phyloP scores from a whole-genome alignment of 2,329 filamentous ascomycete species.

The Talaromyces sp. region DNA sequence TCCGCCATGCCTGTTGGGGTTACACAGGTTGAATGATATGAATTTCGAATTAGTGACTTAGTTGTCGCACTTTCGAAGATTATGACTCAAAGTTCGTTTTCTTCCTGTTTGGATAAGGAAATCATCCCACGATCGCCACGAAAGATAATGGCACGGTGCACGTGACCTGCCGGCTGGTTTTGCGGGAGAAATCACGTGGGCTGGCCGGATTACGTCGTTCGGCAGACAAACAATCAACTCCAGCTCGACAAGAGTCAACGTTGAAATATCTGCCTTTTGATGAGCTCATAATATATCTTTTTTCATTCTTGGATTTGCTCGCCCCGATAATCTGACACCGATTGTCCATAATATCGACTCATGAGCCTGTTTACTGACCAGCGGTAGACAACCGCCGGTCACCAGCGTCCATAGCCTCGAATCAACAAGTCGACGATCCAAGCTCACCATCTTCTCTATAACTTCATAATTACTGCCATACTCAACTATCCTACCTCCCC shows the following conservation, averaged over 20 bases:
- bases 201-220: constrained; percentile 11
- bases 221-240: not conserved
- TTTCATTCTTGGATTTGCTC: not conserved
- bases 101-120: not conserved
- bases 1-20: constrained; percentile 35
- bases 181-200: constrained; percentile 10
- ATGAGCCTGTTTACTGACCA: constrained; percentile 13
- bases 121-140: constrained; percentile 18
- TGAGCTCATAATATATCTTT: not conserved
- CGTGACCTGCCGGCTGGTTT: constrained; percentile 5
- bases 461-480: not conserved
- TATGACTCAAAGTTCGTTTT: constrained; percentile 1
- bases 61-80: not conserved
- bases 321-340: not conserved
- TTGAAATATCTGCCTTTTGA: not conserved
- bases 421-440: not conserved
- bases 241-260: not conserved
- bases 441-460: not conserved
- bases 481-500: no score
- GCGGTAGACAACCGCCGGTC: constrained; percentile 14
- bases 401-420: not conserved
- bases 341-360: not conserved
- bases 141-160: constrained; percentile 1
- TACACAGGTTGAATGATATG: not conserved
- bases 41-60: not conserved